These are phyloP conservation scores for Citrus trifoliata DNA, from an alignment of 345 rosid species.

Conservation along the genomic window DNA sequence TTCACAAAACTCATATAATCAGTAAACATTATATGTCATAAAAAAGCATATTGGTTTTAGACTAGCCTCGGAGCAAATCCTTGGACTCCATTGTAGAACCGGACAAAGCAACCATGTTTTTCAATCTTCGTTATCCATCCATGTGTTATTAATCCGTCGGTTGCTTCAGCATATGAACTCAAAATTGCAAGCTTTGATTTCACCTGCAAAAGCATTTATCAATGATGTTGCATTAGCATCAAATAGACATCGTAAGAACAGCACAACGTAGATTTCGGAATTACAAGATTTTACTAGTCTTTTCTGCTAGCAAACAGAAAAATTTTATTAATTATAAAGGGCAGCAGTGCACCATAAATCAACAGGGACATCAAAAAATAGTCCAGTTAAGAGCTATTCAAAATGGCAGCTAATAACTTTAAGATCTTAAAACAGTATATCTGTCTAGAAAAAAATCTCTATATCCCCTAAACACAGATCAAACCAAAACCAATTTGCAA, in stretches of 20 bases:
- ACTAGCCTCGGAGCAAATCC: constrained; percentile 87
- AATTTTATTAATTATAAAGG: background rate
- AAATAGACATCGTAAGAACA: background rate
- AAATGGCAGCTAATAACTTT: background rate
- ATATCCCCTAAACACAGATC: background rate
- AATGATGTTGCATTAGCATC: constrained; percentile 1
- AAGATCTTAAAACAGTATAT: background rate
- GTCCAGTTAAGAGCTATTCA: background rate
- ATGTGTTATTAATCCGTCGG: constrained; percentile 74
- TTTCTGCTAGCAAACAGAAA: background rate
- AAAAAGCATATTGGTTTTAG: background rate
- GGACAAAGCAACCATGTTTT: constrained; percentile 91
- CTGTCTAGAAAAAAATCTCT: background rate
- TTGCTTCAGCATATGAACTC: constrained; percentile 83
- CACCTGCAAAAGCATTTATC: constrained; percentile 52
- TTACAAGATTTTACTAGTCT: background rate
- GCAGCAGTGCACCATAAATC: background rate
- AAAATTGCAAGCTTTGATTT: constrained; percentile 83
- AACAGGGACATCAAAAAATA: background rate
- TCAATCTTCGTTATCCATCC: constrained; percentile 98
- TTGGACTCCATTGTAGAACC: constrained; percentile 96
- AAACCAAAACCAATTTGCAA: background rate
- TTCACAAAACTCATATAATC: background rate
- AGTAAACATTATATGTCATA: background rate
- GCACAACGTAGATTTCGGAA: background rate